Percentiles rank a stretch among this genome's conserved stretches.
Evolutionary conservation across 2,329 filamentous ascomycete species (phyloP).

Genomic region (Helminthosporium solani): DNA sequence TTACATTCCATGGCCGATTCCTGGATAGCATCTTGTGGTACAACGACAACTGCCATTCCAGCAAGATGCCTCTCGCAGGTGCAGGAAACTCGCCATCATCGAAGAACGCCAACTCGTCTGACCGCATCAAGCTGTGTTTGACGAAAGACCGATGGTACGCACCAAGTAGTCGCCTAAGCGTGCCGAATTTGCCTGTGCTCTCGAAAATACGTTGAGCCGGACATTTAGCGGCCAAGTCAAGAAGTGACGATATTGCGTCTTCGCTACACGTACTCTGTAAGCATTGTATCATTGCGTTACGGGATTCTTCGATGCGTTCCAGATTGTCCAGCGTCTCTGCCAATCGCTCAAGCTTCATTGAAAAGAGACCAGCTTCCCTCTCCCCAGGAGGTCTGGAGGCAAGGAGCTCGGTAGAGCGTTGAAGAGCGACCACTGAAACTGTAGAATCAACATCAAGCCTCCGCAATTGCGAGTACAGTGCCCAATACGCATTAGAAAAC

Average conservation of each 20-base stretch:
- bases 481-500: conserved; percentile 71
- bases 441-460: conserved; percentile 50
- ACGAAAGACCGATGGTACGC: conserved; percentile 58
- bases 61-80: conserved; percentile 38
- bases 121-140: conserved; percentile 48
- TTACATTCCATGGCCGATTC: conserved; percentile 32
- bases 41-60: conserved; percentile 47
- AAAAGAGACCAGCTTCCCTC: conserved; percentile 60
- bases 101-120: conserved; percentile 49
- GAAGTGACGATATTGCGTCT: conserved; percentile 58
- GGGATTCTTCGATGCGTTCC: conserved; percentile 58
- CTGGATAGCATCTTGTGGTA: conserved; percentile 31
- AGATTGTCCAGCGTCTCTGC: conserved; percentile 60
- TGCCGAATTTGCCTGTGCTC: conserved; percentile 51
- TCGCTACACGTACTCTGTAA: conserved; percentile 62
- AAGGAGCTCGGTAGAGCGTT: conserved; percentile 64
- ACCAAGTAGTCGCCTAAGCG: conserved; percentile 60
- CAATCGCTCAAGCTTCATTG: conserved; percentile 66
- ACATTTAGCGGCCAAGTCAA: conserved; percentile 49
- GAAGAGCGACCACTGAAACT: conserved; percentile 57
- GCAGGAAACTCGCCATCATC: conserved; percentile 34
- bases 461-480: conserved; percentile 56
- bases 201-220: conserved; percentile 58
- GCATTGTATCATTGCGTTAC: conserved; percentile 61
- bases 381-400: conserved; percentile 56